These are phyloP conservation scores for Hansenula lynferdii DNA, from an alignment of 1,139 yeast species.

Conservation along the genomic window DNA sequence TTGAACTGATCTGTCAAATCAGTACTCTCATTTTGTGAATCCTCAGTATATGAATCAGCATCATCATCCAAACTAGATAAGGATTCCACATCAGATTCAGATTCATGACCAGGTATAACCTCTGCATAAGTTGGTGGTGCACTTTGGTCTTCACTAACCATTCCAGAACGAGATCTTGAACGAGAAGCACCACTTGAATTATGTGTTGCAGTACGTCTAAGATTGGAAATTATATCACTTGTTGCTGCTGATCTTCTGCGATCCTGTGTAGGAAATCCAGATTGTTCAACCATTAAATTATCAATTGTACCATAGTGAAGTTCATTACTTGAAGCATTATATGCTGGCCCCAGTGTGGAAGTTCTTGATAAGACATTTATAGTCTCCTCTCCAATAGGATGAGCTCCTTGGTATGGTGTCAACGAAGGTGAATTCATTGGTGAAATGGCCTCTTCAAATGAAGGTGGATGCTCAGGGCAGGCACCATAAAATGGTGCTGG, in stretches of 20 bases:
- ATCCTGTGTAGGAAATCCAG: background rate
- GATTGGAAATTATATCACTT: slow-evolving; percentile 10
- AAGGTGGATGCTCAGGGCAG: slow-evolving; percentile 39
- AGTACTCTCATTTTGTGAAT: background rate
- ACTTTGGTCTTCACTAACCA: background rate
- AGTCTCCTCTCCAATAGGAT: slow-evolving; percentile 12
- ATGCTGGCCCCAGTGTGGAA: slow-evolving; percentile 13
- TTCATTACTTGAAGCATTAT: too few relatives aligned
- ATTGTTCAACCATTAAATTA: slow-evolving; percentile 4
- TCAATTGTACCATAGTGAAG: slow-evolving; percentile 20
- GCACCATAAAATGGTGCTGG: slow-evolving; percentile 31
- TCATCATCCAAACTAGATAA: slow-evolving; percentile 1
- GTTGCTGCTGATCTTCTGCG: slow-evolving; percentile 12
- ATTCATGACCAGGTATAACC: slow-evolving; percentile 4
- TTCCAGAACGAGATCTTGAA: too few relatives aligned
- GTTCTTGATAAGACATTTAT: slow-evolving; percentile 14
- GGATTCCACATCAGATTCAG: background rate
- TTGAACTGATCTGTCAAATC: slow-evolving; percentile 3
- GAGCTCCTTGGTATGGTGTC: slow-evolving; percentile 13
- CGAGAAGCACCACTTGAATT: background rate
- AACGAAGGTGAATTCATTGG: slow-evolving; percentile 16
- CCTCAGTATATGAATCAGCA: background rate
- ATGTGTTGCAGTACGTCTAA: slow-evolving; percentile 12
- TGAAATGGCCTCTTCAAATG: slow-evolving; percentile 56
- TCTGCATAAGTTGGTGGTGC: slow-evolving; percentile 14